Base-by-base conservation (phyloP, 139 green algal genomes). In the Coelastrella sp. region DNA sequence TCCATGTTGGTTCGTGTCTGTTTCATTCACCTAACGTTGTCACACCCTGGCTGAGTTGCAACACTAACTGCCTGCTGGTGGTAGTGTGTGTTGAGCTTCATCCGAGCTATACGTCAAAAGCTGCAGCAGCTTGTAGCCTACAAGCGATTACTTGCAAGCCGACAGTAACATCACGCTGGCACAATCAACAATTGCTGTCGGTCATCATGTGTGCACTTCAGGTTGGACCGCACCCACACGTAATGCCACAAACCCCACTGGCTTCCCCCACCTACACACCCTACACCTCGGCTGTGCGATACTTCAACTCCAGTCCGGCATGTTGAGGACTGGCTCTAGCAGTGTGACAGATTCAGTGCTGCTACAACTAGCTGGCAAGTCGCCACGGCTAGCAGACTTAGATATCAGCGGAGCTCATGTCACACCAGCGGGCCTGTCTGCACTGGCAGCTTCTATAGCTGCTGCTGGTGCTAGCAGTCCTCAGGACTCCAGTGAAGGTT, bases 221-320 rank as follows among this genome's bases (percentile, higher is more conserved):
- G 83, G 83, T 54, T 88, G 61, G 58, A n/a, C 16, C 4, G 54
- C 83, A 58, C 32, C 5, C 0, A 19, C n/a, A 2, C 47, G 66
- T 10, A 20, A 4, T 8, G 7, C 66, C 22, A 58, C 32, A n/a
- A 11, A 11, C 1, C 54, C 68, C 14, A 66, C 83, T 0, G 83
- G 83, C 68, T 88, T 80, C 4, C 68, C 83, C 4, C 68, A 80
- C 54, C 68, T 88, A 20, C 68, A 88, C 14, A 80, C 83, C 65
- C 68, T 88, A 17, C 83, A 88, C 54, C 14, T 88, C 0, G 83
- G 83, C 47, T 71, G 54, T 7, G 68, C 68, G n/a, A 80, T 80
- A 19, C 68, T 80, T n/a, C 83, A 88, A 17, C 66, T 88, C 19
- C 83, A 66, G 0, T 80, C 83, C 7, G 83, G 82, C 6, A 16